Conservation (phyloP, 2,329 filamentous ascomycete genomes). For the Aspergillus calidoustus region DNA sequence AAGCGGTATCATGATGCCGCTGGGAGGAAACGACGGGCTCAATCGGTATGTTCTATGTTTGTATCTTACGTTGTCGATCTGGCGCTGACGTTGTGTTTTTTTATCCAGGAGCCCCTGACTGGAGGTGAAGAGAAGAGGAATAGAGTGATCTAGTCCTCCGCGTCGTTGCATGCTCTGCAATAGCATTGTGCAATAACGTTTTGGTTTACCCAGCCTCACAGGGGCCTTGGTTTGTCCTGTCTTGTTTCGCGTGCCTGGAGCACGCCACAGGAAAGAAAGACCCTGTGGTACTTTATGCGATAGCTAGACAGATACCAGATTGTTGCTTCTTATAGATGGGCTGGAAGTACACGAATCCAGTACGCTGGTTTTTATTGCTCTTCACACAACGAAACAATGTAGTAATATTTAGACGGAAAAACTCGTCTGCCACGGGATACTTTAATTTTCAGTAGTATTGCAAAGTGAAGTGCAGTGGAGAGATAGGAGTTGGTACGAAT, state of each 20-base stretch:
- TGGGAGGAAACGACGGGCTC: constrained; percentile 27
- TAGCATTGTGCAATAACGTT: background rate
- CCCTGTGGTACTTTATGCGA: background rate
- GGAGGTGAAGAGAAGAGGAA: background rate
- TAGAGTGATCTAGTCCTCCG: background rate
- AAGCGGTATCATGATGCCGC: background rate
- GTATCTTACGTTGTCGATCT: background rate
- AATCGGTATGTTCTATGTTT: constrained; percentile 26
- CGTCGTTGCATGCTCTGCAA: too few species aligned
- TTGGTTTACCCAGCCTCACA: background rate
- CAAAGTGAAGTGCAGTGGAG: background rate
- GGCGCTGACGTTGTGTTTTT: background rate
- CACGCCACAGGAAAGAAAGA: background rate
- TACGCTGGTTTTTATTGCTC: background rate
- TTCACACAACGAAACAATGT: too few species aligned
- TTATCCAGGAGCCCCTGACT: constrained; percentile 1
- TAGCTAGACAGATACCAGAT: background rate
- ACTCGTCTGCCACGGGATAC: background rate
- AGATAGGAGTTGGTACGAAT: background rate
- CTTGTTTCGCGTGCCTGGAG: background rate
- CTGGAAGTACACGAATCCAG: constrained; percentile 5
- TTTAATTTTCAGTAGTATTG: background rate
- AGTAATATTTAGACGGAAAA: background rate
- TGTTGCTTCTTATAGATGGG: background rate
- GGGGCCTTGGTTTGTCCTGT: background rate